Evolutionary conservation across 1,284 basidiomycete species (phyloP), one percentile per base, ranked within the genome.

Genomic region (Melampsora americana): DNA sequence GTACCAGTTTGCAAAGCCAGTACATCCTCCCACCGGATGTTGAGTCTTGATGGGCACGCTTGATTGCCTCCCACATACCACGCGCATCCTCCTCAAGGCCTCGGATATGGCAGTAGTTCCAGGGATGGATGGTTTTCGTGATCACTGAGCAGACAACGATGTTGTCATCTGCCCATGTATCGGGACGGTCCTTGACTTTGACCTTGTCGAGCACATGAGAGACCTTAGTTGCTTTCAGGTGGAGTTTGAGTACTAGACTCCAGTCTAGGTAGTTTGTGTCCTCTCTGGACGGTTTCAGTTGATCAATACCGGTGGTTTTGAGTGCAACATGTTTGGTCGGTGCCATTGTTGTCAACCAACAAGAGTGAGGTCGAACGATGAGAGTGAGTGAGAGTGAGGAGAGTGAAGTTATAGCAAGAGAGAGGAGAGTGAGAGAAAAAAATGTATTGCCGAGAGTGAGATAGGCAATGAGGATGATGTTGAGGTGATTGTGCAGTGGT

Each of bases 261-360:
- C 67, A 69, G 30, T 69, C 46, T 18, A 56, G 28, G 50, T 30
- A 69, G 67, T 69, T 69, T 1, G 67, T 53, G 5, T 69, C 50
- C 26, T 44, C 14, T 18, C 26, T 26, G 14, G 67, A 20, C 5
- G 65, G 28, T 4, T 4, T n/a, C 11, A 66, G 65, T 48, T 66
- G 39, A 2, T 6, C 12, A 28, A 66, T 66, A 28, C 65, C 65
- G 35, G 65, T 23, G 16, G 46, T n/a, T 42, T 48, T 66, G 4
- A 66, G 65, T 26, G 23, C 35, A 18, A 44, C 64, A 35, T 42
- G 64, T n/a, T n/a, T n/a, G n/a, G n/a, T n/a, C n/a, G 35, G 64
- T 11, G 32, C 26, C 3, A n/a, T n/a, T 5, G 12, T 42, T 14
- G 64, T 48, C 46, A 20, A 20, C 20, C 46, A 20, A 11, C 46